Percentiles rank a stretch among this genome's conserved stretches.
phyloP scores from a whole-genome alignment of 202 grass and related monocot genomes.

The Eragrostis tef region DNA sequence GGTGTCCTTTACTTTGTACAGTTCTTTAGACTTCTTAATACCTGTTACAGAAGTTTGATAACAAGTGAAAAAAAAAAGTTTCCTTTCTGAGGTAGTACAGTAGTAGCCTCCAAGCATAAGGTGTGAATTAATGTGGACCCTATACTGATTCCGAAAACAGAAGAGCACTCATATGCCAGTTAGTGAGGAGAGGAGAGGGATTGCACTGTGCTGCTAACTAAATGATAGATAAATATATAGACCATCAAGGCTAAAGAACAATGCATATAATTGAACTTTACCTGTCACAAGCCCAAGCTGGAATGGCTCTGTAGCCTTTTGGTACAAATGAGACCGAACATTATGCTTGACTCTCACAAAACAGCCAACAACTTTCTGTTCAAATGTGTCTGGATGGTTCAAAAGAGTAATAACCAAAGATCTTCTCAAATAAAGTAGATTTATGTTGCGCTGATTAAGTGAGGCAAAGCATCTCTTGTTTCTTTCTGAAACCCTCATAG shows the following conservation, averaged over 20 bases:
- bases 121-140: conserved; percentile 21
- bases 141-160: conserved; percentile 6
- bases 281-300: conserved; percentile 73
- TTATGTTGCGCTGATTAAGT: conserved; percentile 63
- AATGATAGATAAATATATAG: conserved; percentile 39
- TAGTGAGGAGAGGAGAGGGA: conserved; percentile 1
- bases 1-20: conserved; percentile 66
- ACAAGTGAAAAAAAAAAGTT: conserved; percentile 18
- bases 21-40: conserved; percentile 56
- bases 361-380: conserved; percentile 74
- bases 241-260: conserved; percentile 24
- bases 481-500: conserved; percentile 49
- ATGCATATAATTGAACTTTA: conserved; percentile 44
- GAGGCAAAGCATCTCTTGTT: conserved; percentile 60
- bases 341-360: conserved; percentile 70
- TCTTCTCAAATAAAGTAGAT: conserved; percentile 72
- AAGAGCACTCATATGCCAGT: not conserved
- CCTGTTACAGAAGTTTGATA: conserved; percentile 53
- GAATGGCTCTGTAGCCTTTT: conserved; percentile 52
- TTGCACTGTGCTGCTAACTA: conserved; percentile 15
- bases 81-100: conserved; percentile 27
- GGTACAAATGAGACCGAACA: conserved; percentile 16
- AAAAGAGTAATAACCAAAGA: conserved; percentile 67
- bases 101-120: not conserved
- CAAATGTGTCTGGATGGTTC: conserved; percentile 62